Evolutionary conservation across 495 filamentous ascomycete species (phyloP), one percentile per base, ranked within the genome.

Genomic region (Antarctomyces pellizariae): DNA sequence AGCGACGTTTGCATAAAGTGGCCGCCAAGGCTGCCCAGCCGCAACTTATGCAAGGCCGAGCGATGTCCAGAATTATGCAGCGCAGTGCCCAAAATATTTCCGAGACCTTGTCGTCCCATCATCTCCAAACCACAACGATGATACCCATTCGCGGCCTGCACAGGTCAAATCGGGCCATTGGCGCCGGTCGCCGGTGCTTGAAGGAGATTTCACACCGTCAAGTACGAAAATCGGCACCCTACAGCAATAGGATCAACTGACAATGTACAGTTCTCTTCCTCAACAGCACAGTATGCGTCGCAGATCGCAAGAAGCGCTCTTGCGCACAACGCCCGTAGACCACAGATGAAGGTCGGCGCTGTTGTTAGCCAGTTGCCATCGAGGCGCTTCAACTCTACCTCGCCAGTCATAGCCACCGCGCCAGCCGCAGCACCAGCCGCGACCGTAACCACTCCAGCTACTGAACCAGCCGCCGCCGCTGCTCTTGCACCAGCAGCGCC

Each of bases 111-210:
- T 25, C 23, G 35, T 32, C 20, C 18, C 12, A 27, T 4, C 23
- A 16, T 17, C 11, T 4, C 13, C 14, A 18, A 15, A 21, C 3
- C 30, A 31, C 26, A 21, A 52, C 35, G 30, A 65, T 65, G 61
- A 45, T 64, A 35, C 54, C 58, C 30, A 59, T 56, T 28, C 57
- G 56, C 53, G 57, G 57, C 30, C 34, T 62, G 19, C 39, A 50
- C n/a, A 48, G 44, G 38, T 45, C 53, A 15, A 41, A 33, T 37
- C 49, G 52, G 29, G 44, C 44, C 25, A 37, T 54, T 24, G 49
- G 34, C 3, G 30, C 36, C 29, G 35, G 34, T 23, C 29, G 37
- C 3, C 45, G 35, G 45, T 59, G 33, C 37, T 43, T 39, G 43
- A 43, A 47, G 25, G 27, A 6, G 18, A 33, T 33, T 24, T 41